phyloP scores from a whole-genome alignment of 805 yeast species.

The Ogataea degrootiae region DNA sequence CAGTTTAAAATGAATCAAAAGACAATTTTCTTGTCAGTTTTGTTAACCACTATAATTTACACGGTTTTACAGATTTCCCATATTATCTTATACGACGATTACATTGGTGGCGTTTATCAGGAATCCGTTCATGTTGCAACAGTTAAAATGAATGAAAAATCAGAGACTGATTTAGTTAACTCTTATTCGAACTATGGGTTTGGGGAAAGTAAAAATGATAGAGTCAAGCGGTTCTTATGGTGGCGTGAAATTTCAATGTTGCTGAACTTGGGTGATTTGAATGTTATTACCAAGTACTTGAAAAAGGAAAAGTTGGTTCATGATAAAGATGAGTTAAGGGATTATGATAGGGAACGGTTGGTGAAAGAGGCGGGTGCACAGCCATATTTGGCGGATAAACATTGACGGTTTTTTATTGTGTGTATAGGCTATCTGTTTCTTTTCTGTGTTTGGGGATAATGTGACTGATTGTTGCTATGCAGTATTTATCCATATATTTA shows the following conservation, averaged over 20 bases:
- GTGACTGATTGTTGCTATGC: too few relatives aligned
- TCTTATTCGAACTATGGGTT: conserved; percentile 50
- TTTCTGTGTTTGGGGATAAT: too few relatives aligned
- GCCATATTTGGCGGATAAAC: background rate
- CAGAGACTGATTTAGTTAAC: conserved; percentile 35
- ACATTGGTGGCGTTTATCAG: conserved; percentile 26
- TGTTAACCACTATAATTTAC: conserved; percentile 25
- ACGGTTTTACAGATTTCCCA: conserved; percentile 28
- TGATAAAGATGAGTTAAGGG: background rate
- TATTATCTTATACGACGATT: conserved; percentile 26
- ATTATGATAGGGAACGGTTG: background rate
- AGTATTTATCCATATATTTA: too few relatives aligned
- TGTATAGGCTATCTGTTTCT: too few relatives aligned
- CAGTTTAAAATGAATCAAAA: conserved; percentile 25
- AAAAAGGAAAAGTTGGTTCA: conserved; percentile 9
- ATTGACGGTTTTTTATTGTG: too few relatives aligned
- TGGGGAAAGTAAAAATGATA: conserved; percentile 43
- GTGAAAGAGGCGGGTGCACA: background rate
- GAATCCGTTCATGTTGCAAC: conserved; percentile 14
- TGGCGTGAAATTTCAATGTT: conserved; percentile 35
- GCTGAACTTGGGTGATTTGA: conserved; percentile 22
- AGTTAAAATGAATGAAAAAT: conserved; percentile 33
- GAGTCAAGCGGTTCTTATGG: conserved; percentile 56
- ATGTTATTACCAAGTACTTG: conserved; percentile 17
- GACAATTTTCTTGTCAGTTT: conserved; percentile 23